Evolutionary conservation across 331 rosid species (phyloP).

Genomic region (Erythrophleum ivorense): DNA sequence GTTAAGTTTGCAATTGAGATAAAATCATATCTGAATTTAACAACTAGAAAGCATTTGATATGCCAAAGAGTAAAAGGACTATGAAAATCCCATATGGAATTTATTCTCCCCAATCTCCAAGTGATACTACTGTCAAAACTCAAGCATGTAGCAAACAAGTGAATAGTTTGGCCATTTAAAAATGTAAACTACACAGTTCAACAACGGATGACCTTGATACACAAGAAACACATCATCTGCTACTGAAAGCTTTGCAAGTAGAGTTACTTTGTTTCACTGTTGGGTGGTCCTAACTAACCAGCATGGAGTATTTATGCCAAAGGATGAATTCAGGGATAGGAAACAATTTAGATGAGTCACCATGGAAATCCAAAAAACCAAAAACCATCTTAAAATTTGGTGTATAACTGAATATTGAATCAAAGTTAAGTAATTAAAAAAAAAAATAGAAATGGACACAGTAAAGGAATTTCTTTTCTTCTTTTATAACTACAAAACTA

Average conservation of each 20-base stretch:
- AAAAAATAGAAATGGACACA: background rate
- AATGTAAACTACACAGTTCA: background rate
- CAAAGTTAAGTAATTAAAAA: background rate
- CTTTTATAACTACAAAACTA: background rate
- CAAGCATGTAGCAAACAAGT: background rate
- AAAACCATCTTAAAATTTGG: background rate
- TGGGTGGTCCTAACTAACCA: background rate
- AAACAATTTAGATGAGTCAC: background rate
- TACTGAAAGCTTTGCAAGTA: background rate
- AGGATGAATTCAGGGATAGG: background rate
- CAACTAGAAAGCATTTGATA: slow-evolving; percentile 15
- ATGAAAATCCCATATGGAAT: slow-evolving; percentile 6
- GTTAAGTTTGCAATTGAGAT: slow-evolving; percentile 14
- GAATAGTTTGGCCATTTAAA: background rate
- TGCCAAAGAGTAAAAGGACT: background rate
- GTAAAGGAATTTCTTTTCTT: background rate
- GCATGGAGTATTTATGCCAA: too few species aligned
- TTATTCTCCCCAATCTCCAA: background rate
- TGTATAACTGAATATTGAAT: background rate
- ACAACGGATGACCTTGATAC: background rate
- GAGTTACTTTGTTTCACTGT: background rate
- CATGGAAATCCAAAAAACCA: background rate
- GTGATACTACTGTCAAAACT: background rate
- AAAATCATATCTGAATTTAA: slow-evolving; percentile 4
- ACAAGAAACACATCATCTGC: background rate